phyloP scores from a whole-genome alignment of 2,329 filamentous ascomycete species.

The Diaporthe citriasiana region DNA sequence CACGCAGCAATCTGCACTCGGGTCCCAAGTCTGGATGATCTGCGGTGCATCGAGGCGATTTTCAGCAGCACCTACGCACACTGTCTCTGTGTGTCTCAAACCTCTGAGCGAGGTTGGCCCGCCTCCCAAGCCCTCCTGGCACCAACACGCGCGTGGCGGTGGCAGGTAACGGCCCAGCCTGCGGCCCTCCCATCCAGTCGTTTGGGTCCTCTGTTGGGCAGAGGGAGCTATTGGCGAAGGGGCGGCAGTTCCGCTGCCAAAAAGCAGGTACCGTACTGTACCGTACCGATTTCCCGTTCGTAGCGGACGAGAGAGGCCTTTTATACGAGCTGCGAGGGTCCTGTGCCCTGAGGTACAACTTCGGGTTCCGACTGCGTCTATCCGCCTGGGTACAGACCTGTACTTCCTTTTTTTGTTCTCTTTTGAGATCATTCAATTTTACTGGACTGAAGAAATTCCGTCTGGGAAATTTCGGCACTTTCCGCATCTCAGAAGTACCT shows the following conservation, averaged over 20 bases:
- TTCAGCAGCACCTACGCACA: neutral
- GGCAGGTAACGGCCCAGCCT: slow-evolving; percentile 23
- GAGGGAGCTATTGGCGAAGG: neutral
- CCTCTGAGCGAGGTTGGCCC: slow-evolving; percentile 21
- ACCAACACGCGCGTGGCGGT: slow-evolving; percentile 33
- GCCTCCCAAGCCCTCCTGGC: slow-evolving; percentile 2
- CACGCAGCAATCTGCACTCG: slow-evolving; percentile 21
- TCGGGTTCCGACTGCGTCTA: slow-evolving; percentile 15
- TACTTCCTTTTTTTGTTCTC: slow-evolving; percentile 21
- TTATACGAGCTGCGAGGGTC: slow-evolving; percentile 13
- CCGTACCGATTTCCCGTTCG: neutral
- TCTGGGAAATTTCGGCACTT: neutral
- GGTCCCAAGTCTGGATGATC: slow-evolving; percentile 1
- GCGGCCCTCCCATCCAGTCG: slow-evolving; percentile 6
- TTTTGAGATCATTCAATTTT: neutral
- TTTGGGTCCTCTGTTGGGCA: neutral
- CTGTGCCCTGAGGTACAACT: slow-evolving; percentile 4
- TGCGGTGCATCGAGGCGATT: slow-evolving; percentile 22
- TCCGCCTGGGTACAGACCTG: neutral
- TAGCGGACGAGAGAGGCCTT: neutral
- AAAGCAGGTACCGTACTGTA: neutral
- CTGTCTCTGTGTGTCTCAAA: slow-evolving; percentile 24
- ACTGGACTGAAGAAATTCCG: slow-evolving; percentile 4
- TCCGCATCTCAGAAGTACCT: neutral
- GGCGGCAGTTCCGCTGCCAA: neutral